These are phyloP conservation scores for Pseudoneurospora amorphoporcata DNA, from an alignment of 495 filamentous ascomycete genomes.

Conservation along the genomic window DNA sequence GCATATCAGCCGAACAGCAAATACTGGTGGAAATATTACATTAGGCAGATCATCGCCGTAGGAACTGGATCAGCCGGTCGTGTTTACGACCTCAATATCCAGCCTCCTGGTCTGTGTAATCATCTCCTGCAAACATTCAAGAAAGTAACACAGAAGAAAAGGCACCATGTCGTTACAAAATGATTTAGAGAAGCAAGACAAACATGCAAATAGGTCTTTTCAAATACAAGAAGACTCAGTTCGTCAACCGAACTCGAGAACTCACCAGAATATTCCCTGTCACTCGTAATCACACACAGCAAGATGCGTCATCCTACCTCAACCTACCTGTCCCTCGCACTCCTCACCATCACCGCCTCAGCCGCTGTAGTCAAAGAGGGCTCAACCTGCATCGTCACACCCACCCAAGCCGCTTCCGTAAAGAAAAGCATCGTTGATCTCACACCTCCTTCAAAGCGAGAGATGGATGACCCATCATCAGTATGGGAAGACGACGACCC, in stretches of 20 bases:
- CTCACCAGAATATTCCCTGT: not conserved
- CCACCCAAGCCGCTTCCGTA: slow-evolving; percentile 5
- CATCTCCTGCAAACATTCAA: not conserved
- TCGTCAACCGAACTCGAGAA: not conserved
- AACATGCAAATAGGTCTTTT: not conserved
- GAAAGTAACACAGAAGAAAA: not conserved
- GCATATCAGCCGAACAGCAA: not conserved
- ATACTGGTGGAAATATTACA: not conserved
- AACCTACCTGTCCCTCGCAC: not conserved
- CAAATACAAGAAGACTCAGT: not conserved
- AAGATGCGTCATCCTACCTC: slow-evolving; percentile 5
- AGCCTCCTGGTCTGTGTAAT: not conserved
- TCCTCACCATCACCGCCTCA: slow-evolving; percentile 3
- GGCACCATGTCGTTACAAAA: not conserved
- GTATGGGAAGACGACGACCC: not conserved
- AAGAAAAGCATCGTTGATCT: slow-evolving; percentile 6
- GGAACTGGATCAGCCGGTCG: not conserved
- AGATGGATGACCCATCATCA: not conserved
- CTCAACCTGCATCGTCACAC: slow-evolving; percentile 30
- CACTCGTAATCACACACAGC: not conserved
- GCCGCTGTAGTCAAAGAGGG: slow-evolving; percentile 24
- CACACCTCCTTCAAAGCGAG: slow-evolving; percentile 9
- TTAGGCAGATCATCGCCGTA: not conserved
- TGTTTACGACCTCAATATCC: not conserved
- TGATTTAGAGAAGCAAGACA: not conserved